Evolutionary conservation across 192 early-diverging fungal species (phyloP), one percentile per base, ranked within the genome.

Genomic region (Entomortierella beljakovae): DNA sequence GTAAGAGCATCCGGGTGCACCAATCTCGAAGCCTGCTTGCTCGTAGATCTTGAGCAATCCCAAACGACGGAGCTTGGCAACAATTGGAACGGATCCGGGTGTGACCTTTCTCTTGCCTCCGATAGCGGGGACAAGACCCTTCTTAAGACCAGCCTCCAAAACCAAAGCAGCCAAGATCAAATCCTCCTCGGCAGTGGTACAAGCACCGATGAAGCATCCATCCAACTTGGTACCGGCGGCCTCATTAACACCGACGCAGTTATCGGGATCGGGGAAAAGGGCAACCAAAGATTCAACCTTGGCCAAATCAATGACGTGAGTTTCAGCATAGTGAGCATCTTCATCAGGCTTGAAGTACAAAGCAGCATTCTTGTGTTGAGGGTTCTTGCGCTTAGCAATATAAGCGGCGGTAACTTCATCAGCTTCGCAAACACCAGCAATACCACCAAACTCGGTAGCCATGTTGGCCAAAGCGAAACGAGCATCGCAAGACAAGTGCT

Each of bases 401-500:
- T 85, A 94, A 3, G 90, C 86, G 20, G 93, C 91, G 16, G 91
- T 94, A 66, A 86, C 85, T 84, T 90, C 87, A 62, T 93, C 90
- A 34, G 88, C 88, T 80, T 89, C 91, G 80, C 89, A 94, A 64
- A 94, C 92, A 51, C 92, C 92, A 54, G 92, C 92, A 81, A 94
- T 94, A 58, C 90, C 92, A 61, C 92, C 92, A 88, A 94, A 94
- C 81, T 94, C 92, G 59, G 92, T 94, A 67, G 90, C 87, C 92
- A 94, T 94, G 85, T 92, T 93, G 73, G 92, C 84, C 70, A 92
- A 88, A 26, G 92, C 91, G 70, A 94, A 92, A 51, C 93, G 88
- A 32, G 91, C 92, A 81, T 94, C 92, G 82, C 92, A 93, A 59
- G 90, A 90, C 83, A 93, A 86, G 84, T 94, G 87, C 81, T 93